Evolutionary conservation across 2,329 filamentous ascomycete species (phyloP).

Genomic region (Botrytis cinerea): DNA sequence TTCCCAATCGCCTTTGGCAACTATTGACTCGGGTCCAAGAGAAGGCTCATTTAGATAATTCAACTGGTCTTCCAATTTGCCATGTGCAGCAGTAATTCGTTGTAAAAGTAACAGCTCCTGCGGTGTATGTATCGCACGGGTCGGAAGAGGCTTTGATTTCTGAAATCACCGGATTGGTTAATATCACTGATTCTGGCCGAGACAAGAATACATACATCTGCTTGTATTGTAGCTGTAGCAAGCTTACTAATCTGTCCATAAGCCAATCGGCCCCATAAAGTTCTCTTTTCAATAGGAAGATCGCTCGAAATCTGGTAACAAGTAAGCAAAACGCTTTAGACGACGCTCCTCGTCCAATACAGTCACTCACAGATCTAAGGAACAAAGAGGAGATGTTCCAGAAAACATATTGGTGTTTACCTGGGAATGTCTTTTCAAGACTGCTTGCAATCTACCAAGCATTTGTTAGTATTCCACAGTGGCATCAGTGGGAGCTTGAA

Average conservation of each 20-base stretch:
- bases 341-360: not conserved
- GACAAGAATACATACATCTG: conserved; percentile 32
- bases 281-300: conserved; percentile 37
- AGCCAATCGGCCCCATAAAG: conserved; percentile 38
- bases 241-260: conserved; percentile 39
- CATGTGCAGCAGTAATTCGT: conserved; percentile 35
- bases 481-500: not conserved
- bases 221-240: conserved; percentile 38
- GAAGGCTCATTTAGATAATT: conserved; percentile 38
- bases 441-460: conserved; percentile 39
- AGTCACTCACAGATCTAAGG: conserved; percentile 38
- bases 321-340: conserved; percentile 25
- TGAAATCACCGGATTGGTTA: conserved; percentile 22
- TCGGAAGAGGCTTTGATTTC: conserved; percentile 37
- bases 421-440: conserved; percentile 41
- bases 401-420: conserved; percentile 40
- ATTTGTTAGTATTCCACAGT: conserved; percentile 7
- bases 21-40: conserved; percentile 40
- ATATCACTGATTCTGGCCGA: conserved; percentile 4
- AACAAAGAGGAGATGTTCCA: conserved; percentile 42
- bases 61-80: conserved; percentile 35
- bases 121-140: conserved; percentile 41
- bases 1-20: conserved; percentile 43
- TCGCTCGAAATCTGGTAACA: conserved; percentile 31
- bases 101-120: conserved; percentile 42